These are phyloP conservation scores for Microdochium bolleyi DNA, from an alignment of 2,329 filamentous ascomycete species.

Conservation along the genomic window DNA sequence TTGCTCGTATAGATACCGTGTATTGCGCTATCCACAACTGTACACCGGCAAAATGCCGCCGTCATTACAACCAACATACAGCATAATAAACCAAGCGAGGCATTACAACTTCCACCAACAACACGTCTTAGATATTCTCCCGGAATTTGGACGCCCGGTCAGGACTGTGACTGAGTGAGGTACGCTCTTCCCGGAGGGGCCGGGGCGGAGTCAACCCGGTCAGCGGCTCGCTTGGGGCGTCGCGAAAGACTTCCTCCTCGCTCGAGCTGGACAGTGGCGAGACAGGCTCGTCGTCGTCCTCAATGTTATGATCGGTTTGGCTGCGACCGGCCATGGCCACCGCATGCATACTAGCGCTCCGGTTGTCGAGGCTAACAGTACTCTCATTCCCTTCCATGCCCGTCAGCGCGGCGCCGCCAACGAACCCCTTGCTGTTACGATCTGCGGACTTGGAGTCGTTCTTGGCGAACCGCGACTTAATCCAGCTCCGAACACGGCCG, in stretches of 20 bases:
- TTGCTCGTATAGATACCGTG: too few species aligned
- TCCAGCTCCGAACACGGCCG: constrained; percentile 39
- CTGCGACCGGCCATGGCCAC: constrained; percentile 35
- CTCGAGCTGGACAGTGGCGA: constrained; percentile 21
- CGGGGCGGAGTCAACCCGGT: constrained; percentile 26
- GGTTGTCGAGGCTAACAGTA: constrained; percentile 31
- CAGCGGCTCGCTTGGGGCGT: constrained; percentile 36
- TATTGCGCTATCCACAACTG: too few species aligned
- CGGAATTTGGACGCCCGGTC: constrained; percentile 49
- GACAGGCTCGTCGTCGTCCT: constrained; percentile 9
- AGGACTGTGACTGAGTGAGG: constrained; percentile 39
- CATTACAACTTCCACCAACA: not conserved
- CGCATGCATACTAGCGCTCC: constrained; percentile 34
- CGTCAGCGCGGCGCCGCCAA: constrained; percentile 41
- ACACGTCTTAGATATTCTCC: constrained; percentile 36
- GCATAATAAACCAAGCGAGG: not conserved
- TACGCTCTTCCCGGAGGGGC: constrained; percentile 21
- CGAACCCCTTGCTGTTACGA: constrained; percentile 29
- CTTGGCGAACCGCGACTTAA: constrained; percentile 42
- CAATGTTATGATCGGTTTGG: constrained; percentile 10
- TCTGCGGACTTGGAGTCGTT: not conserved
- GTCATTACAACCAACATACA: not conserved
- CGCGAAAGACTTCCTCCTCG: constrained; percentile 26
- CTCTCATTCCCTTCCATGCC: constrained; percentile 32
- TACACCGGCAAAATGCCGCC: not conserved